These are phyloP conservation scores for Lentinus tigrinus DNA, from an alignment of 768 basidiomycete species.

Conservation along the genomic window DNA sequence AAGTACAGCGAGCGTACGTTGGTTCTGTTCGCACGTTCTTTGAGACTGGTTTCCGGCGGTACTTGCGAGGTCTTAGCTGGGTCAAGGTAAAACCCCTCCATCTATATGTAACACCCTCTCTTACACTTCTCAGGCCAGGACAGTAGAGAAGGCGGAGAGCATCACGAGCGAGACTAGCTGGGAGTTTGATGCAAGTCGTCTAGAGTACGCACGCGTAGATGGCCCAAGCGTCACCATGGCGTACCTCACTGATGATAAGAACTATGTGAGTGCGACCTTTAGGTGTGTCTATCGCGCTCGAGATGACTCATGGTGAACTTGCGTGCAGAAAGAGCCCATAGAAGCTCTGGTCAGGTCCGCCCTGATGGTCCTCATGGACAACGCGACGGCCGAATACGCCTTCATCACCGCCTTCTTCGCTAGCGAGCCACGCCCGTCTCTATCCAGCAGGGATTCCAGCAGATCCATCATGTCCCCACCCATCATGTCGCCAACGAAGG, in stretches of 20 bases:
- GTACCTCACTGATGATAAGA: constrained; percentile 88
- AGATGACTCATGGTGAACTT: not conserved
- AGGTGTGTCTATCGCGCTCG: not conserved
- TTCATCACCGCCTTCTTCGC: constrained; percentile 85
- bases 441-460: constrained; percentile 15
- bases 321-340: constrained; percentile 67
- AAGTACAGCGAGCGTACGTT: constrained; percentile 86
- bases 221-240: constrained; percentile 80
- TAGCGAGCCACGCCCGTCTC: constrained; percentile 25
- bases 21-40: constrained; percentile 86
- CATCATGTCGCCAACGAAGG: constrained; percentile 23
- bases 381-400: constrained; percentile 87
- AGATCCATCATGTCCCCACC: constrained; percentile 40
- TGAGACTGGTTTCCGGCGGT: constrained; percentile 92
- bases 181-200: constrained; percentile 50
- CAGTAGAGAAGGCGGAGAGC: constrained; percentile 65
- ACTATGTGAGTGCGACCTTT: constrained; percentile 57
- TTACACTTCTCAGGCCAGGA: constrained; percentile 49
- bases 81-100: constrained; percentile 57
- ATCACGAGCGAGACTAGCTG: constrained; percentile 47
- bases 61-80: constrained; percentile 75
- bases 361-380: constrained; percentile 90
- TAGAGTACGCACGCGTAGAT: constrained; percentile 70
- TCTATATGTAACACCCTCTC: not conserved
- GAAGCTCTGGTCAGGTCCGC: constrained; percentile 87